Base-by-base conservation (phyloP, 345 rosid species). In the Gossypium turneri region DNA sequence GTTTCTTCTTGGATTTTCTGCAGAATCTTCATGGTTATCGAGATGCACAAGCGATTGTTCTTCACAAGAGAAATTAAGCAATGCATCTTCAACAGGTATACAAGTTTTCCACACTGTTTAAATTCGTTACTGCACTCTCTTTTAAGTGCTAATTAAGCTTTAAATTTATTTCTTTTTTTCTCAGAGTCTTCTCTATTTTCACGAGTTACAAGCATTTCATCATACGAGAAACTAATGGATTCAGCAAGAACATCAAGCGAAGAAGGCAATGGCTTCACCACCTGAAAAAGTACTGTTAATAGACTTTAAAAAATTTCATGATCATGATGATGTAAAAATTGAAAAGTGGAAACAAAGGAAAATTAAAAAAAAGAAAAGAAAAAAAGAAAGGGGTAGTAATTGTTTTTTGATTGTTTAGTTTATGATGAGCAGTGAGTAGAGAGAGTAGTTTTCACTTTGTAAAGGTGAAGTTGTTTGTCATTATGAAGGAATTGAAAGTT, bases 51-150 rank as follows among this genome's bases (percentile, higher is more conserved):
- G 87, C 63, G 81, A 78, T 78, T 57, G 15, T 53, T 85, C 85
- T 75, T 85, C 84, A 0, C 81, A 71, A 13, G 88, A 79, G 72
- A 87, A 84, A 52, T 74, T 83, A 7, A 85, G 87, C 79, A 73
- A 74, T 55, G 80, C 86, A 7, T 85, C 88, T 15, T 83, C 82
- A 24, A 85, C 79, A 82, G 90, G 90, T 87, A 75, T 8, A 41
- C 55, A 19, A 34, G 7, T 34, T 34, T 34, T 34, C 41, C 41
- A 34, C 41, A 34, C 41, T 34, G 7, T 34, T 5, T 34, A 34
- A 34, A 34, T 34, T 34, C 41, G 7, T 34, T 1, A 34, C 41
- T 34, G 41, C 41, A 34, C 7, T 34, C 41, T 34, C 41, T 4
- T 50, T 13, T 13, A 27, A 50, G 12, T 12, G 11, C 7, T 56